These are phyloP conservation scores for Entoloma clypeatum DNA, from an alignment of 1,284 basidiomycete species.

Conservation along the genomic window DNA sequence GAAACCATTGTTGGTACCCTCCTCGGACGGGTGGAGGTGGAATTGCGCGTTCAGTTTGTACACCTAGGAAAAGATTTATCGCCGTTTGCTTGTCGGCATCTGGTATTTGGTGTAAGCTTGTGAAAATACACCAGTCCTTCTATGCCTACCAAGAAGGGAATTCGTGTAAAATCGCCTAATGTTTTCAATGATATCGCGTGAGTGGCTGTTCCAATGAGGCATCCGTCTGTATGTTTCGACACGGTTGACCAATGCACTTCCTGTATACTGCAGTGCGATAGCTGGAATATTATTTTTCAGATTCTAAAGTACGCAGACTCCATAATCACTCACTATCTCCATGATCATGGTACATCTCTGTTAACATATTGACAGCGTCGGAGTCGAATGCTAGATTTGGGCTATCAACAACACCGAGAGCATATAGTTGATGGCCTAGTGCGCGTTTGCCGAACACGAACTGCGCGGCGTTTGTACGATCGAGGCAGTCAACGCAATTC, in stretches of 20 bases:
- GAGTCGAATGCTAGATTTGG: slow-evolving; percentile 91
- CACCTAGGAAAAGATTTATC: slow-evolving; percentile 95
- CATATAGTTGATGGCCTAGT: slow-evolving; percentile 93
- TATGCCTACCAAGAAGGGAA: slow-evolving; percentile 79
- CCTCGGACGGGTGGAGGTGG: slow-evolving; percentile 46
- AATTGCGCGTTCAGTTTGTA: slow-evolving; percentile 56
- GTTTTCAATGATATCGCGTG: slow-evolving; percentile 95
- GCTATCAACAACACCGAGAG: slow-evolving; percentile 82
- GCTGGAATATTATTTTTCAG: slow-evolving; percentile 42
- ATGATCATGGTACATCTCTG: slow-evolving; percentile 99
- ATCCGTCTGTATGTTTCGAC: slow-evolving; percentile 96
- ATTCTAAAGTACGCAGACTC: neutral
- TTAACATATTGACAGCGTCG: slow-evolving; percentile 95
- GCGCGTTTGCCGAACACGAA: slow-evolving; percentile 97
- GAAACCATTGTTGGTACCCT: slow-evolving; percentile 83
- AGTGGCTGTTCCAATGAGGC: slow-evolving; percentile 98
- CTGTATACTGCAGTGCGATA: slow-evolving; percentile 94
- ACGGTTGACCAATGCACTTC: slow-evolving; percentile 93
- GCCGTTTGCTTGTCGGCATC: slow-evolving; percentile 98
- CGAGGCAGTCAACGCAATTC: slow-evolving; percentile 96
- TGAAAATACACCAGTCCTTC: no score
- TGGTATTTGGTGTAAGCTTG: slow-evolving; percentile 24
- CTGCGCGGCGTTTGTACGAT: slow-evolving; percentile 96
- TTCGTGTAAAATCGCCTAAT: slow-evolving; percentile 96
- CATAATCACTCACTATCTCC: slow-evolving; percentile 73